Evolutionary conservation across 164 flowering plant genomes (phyloP).

Genomic region (Piper betle): DNA sequence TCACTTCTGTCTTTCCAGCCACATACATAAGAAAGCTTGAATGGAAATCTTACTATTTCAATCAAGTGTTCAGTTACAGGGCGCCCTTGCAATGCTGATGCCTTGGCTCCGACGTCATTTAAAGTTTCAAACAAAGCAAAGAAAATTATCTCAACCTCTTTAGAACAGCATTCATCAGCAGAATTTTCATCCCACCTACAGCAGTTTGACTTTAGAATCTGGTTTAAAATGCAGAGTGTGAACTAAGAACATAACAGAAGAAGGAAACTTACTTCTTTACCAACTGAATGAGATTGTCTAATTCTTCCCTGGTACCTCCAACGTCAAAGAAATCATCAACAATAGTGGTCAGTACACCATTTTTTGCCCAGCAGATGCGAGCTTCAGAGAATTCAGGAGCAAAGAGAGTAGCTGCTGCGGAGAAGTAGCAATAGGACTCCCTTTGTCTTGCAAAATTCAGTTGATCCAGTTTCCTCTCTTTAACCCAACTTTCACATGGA

Average conservation of each 20-base stretch:
- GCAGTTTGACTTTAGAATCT: too few relatives aligned
- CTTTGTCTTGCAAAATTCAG: conserved; percentile 78
- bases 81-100: conserved; percentile 38
- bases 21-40: background rate
- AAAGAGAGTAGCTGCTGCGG: conserved; percentile 21
- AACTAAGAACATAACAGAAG: background rate
- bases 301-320: conserved; percentile 27
- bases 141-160: conserved; percentile 25
- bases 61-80: conserved; percentile 35
- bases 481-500: conserved; percentile 48
- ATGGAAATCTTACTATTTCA: conserved; percentile 40
- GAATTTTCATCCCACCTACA: conserved; percentile 21
- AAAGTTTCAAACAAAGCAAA: conserved; percentile 37
- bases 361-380: conserved; percentile 25
- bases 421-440: conserved; percentile 42
- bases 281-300: conserved; percentile 17
- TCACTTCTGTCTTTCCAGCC: background rate
- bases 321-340: conserved; percentile 29
- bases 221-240: background rate
- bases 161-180: conserved; percentile 14
- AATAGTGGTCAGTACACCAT: conserved; percentile 23
- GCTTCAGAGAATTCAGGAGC: conserved; percentile 21
- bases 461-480: conserved; percentile 55
- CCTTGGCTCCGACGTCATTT: conserved; percentile 50
- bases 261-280: conserved; percentile 16